phyloP scores from a whole-genome alignment of 495 filamentous ascomycete species.

The Cairneyella variabilis region DNA sequence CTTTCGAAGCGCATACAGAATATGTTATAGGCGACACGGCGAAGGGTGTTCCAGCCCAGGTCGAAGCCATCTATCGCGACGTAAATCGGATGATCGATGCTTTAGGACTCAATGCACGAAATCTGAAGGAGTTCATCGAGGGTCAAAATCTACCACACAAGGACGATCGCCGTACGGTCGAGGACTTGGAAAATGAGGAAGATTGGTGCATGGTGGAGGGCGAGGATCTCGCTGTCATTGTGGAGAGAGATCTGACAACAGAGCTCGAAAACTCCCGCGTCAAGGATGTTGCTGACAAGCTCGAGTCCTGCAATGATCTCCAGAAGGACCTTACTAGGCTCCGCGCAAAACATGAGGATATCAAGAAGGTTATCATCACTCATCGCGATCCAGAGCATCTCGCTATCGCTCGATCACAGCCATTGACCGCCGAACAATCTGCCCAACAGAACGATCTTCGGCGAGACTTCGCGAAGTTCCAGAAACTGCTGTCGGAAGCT shows the following conservation, averaged over 20 bases:
- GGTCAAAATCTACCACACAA: conserved; percentile 55
- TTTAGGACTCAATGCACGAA: conserved; percentile 79
- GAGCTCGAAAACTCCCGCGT: conserved; percentile 64
- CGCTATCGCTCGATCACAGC: conserved; percentile 56
- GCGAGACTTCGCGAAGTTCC: conserved; percentile 60
- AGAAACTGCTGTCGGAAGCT: conserved; percentile 68
- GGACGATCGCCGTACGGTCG: conserved; percentile 41
- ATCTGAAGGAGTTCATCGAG: conserved; percentile 65
- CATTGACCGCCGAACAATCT: conserved; percentile 78
- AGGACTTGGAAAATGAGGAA: conserved; percentile 59
- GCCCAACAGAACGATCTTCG: conserved; percentile 80
- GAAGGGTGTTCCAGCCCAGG: conserved; percentile 66
- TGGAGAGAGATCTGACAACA: conserved; percentile 48
- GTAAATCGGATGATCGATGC: conserved; percentile 97
- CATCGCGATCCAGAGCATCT: conserved; percentile 58
- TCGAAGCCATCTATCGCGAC: conserved; percentile 84
- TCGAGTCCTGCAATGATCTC: conserved; percentile 56
- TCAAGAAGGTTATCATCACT: conserved; percentile 65
- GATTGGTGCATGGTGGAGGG: conserved; percentile 72
- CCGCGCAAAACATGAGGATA: conserved; percentile 64
- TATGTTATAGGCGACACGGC: conserved; percentile 58
- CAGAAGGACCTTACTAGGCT: conserved; percentile 63
- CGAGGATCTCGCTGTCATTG: conserved; percentile 52
- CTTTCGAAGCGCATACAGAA: conserved; percentile 66
- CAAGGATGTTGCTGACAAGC: conserved; percentile 57